Percentiles rank a stretch among this genome's conserved stretches.
phyloP scores from a whole-genome alignment of 1,284 basidiomycete genomes.

The Trametes hirsuta region DNA sequence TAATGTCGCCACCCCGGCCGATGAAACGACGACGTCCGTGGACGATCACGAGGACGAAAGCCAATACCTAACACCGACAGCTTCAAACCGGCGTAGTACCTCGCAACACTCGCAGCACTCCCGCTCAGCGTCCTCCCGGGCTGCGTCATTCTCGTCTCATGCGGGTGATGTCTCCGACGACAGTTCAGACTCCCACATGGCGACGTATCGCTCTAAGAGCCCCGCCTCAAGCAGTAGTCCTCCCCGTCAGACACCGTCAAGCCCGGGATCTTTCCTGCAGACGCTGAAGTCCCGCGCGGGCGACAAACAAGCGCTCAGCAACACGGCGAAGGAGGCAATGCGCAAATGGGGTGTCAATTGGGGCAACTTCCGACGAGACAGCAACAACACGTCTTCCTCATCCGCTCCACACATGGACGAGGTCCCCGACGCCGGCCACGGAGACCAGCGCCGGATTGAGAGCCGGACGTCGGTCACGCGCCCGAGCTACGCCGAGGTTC shows the following conservation, averaged over 20 bases:
- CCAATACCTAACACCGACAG: slow-evolving; percentile 16
- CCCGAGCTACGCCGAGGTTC: slow-evolving; percentile 70
- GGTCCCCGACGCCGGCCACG: slow-evolving; percentile 45
- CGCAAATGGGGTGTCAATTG: slow-evolving; percentile 88
- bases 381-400: slow-evolving; percentile 31
- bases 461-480: slow-evolving; percentile 45
- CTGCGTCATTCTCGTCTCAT: slow-evolving; percentile 23
- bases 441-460: slow-evolving; percentile 40
- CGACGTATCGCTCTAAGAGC: slow-evolving; percentile 29
- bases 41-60: slow-evolving; percentile 7
- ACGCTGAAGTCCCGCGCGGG: slow-evolving; percentile 74
- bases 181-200: slow-evolving; percentile 25
- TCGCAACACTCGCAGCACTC: slow-evolving; percentile 35
- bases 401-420: slow-evolving; percentile 40
- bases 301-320: slow-evolving; percentile 83
- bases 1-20: not conserved
- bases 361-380: slow-evolving; percentile 63
- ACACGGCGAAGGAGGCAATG: slow-evolving; percentile 82
- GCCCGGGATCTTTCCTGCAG: slow-evolving; percentile 57
- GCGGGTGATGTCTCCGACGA: slow-evolving; percentile 28
- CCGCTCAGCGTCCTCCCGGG: slow-evolving; percentile 28
- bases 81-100: slow-evolving; percentile 24
- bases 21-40: not conserved
- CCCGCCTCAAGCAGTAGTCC: slow-evolving; percentile 20
- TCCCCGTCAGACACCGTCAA: slow-evolving; percentile 23